Percentiles rank a stretch among this genome's conserved stretches.
These are phyloP conservation scores for Euclidium syriacum DNA, from an alignment of 345 rosid genomes.

Conservation along the genomic window DNA sequence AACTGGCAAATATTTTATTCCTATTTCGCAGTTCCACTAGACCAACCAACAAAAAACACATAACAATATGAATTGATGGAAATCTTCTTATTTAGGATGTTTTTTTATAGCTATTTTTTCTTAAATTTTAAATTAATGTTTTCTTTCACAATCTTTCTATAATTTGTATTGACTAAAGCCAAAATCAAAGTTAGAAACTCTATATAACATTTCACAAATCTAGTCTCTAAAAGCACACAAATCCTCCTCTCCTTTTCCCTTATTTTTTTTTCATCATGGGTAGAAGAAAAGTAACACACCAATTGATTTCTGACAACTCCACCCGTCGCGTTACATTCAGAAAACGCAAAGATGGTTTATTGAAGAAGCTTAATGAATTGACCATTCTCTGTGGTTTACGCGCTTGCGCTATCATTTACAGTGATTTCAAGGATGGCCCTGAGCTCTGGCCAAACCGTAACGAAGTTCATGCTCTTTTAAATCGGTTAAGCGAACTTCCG, in stretches of 20 bases:
- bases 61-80: conserved; percentile 1
- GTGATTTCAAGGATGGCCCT: conserved; percentile 34
- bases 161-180: conserved; percentile 12
- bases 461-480: conserved; percentile 22
- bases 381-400: conserved; percentile 27
- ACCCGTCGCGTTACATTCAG: conserved; percentile 26
- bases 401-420: conserved; percentile 32
- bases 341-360: conserved; percentile 28
- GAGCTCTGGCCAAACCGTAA: conserved; percentile 39
- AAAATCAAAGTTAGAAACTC: conserved; percentile 15
- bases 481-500: conserved; percentile 29
- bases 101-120: neutral
- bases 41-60: conserved; percentile 9
- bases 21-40: neutral
- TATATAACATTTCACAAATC: conserved; percentile 16
- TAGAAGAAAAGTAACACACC: conserved; percentile 30
- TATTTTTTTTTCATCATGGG: conserved; percentile 15
- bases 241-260: neutral
- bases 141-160: conserved; percentile 5
- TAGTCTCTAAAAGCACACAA: neutral
- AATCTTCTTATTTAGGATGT: conserved; percentile 15
- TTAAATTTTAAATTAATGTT: neutral
- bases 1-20: conserved; percentile 1
- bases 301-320: conserved; percentile 17
- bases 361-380: conserved; percentile 29